These are phyloP conservation scores for Cylindrotheca closterium DNA, from an alignment of 108 stramenopile species.

Conservation along the genomic window DNA sequence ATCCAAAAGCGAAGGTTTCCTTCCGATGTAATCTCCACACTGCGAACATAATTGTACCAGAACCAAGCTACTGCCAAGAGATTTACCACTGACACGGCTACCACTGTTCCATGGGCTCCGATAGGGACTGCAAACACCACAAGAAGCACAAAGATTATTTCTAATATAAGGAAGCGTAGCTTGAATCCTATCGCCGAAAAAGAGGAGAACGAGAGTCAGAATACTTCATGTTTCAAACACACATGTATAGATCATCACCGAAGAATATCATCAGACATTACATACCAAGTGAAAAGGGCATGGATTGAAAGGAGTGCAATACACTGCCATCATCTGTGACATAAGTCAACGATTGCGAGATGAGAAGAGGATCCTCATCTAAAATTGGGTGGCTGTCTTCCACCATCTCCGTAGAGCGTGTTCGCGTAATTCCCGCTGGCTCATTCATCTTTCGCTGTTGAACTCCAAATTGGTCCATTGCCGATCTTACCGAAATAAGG, in stretches of 20 bases:
- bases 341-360: slow-evolving; percentile 85
- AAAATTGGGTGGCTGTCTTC: slow-evolving; percentile 36
- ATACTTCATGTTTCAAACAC: background rate
- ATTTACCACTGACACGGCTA: slow-evolving; percentile 75
- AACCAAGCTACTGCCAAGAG: slow-evolving; percentile 81
- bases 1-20: slow-evolving; percentile 88
- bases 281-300: slow-evolving; percentile 79
- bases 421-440: background rate
- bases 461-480: too few relatives aligned
- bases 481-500: background rate
- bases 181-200: slow-evolving; percentile 74
- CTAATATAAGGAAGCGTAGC: slow-evolving; percentile 67
- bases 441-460: background rate
- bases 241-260: too few relatives aligned
- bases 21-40: slow-evolving; percentile 80
- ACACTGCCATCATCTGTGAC: slow-evolving; percentile 89
- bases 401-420: slow-evolving; percentile 36
- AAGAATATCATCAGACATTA: slow-evolving; percentile 6
- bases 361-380: slow-evolving; percentile 83
- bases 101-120: slow-evolving; percentile 84
- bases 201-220: background rate
- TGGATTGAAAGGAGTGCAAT: slow-evolving; percentile 73
- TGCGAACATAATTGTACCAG: slow-evolving; percentile 89
- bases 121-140: slow-evolving; percentile 72
- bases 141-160: slow-evolving; percentile 63